These are phyloP conservation scores for Pseudogymnoascus sp. DNA, from an alignment of 2,329 filamentous ascomycete species.

Conservation along the genomic window DNA sequence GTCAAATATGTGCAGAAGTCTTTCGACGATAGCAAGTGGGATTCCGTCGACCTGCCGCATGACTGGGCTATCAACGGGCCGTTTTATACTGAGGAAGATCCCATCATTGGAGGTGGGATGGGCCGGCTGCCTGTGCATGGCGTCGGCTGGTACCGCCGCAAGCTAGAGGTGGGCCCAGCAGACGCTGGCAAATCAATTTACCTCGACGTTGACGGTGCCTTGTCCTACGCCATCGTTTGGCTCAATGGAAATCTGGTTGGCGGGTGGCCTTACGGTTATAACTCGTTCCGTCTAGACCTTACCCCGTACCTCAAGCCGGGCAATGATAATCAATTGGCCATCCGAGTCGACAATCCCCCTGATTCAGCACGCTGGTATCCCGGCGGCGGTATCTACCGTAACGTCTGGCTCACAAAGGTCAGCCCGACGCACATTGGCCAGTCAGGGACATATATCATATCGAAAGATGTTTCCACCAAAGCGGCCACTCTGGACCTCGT, in stretches of 20 bases:
- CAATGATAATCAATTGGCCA: conserved; percentile 37
- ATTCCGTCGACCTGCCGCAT: conserved; percentile 38
- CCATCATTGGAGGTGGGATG: conserved; percentile 28
- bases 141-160: conserved; percentile 45
- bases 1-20: conserved; percentile 28
- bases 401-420: conserved; percentile 47
- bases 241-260: conserved; percentile 16
- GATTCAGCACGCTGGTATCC: conserved; percentile 49
- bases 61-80: conserved; percentile 44
- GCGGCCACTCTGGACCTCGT: conserved; percentile 38
- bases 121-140: conserved; percentile 44
- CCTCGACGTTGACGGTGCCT: conserved; percentile 30
- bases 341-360: conserved; percentile 43
- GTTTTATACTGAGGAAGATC: conserved; percentile 33
- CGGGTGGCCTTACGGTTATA: conserved; percentile 16
- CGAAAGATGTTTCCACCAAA: conserved; percentile 36
- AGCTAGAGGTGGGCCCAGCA: conserved; percentile 26
- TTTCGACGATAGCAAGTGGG: conserved; percentile 38
- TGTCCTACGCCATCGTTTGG: conserved; percentile 18
- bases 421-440: conserved; percentile 40
- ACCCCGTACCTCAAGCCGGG: conserved; percentile 35
- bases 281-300: conserved; percentile 43
- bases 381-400: conserved; percentile 46
- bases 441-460: conserved; percentile 42
- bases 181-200: conserved; percentile 35